These are phyloP conservation scores for Dipteronia dyeriana DNA, from an alignment of 345 rosid genomes.

Conservation along the genomic window DNA sequence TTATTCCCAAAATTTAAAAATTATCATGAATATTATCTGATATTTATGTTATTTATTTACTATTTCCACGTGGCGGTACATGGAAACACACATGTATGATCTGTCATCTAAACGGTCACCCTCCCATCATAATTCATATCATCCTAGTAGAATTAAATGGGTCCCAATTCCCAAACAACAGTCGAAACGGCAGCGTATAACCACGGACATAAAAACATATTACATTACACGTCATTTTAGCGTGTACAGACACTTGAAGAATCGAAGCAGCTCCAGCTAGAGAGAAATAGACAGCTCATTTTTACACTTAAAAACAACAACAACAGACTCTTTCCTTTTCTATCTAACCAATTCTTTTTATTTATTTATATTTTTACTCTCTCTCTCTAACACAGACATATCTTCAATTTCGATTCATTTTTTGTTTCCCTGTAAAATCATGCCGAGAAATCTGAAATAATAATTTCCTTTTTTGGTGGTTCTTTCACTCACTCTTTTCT, in stretches of 20 bases:
- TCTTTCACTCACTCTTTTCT: neutral
- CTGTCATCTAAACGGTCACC: too few relatives aligned
- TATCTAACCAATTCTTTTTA: neutral
- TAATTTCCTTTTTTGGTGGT: neutral
- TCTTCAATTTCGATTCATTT: neutral
- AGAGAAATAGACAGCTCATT: slow-evolving; percentile 20
- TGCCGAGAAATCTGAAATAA: neutral
- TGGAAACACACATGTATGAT: too few relatives aligned
- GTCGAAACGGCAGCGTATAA: too few relatives aligned
- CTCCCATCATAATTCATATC: too few relatives aligned
- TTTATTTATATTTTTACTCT: neutral
- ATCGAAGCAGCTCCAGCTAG: neutral
- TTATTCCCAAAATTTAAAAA: too few relatives aligned
- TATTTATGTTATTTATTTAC: too few relatives aligned
- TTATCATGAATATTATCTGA: too few relatives aligned
- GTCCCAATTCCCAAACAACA: too few relatives aligned
- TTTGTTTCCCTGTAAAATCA: neutral
- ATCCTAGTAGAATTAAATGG: too few relatives aligned
- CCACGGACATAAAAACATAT: neutral
- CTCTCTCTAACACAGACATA: slow-evolving; percentile 10
- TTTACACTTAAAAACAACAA: neutral
- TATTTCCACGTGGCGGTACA: too few relatives aligned
- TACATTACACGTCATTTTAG: neutral
- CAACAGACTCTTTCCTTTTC: neutral
- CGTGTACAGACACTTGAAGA: neutral